These are phyloP conservation scores for Aureobasidium melanogenum DNA, from an alignment of 2,329 filamentous ascomycete genomes.

Conservation along the genomic window DNA sequence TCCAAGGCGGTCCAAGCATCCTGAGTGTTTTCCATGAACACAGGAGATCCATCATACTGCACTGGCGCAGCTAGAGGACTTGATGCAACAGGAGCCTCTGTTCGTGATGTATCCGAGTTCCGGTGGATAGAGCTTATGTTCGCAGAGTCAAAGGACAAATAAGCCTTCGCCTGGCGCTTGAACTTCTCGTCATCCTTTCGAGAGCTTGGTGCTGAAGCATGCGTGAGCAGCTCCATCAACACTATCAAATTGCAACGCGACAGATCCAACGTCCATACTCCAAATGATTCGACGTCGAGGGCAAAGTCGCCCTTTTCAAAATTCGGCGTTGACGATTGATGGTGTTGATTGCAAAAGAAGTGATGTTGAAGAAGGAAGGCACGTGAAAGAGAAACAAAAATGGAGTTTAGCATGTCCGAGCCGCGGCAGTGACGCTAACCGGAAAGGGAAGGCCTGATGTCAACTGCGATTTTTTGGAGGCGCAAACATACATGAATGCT, in stretches of 20 bases:
- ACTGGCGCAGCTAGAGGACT: background rate
- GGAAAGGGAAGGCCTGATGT: background rate
- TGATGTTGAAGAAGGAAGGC: background rate
- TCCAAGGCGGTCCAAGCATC: constrained; percentile 31
- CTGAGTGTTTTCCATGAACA: constrained; percentile 36
- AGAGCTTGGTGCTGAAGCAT: constrained; percentile 36
- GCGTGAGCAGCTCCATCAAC: constrained; percentile 34
- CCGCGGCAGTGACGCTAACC: background rate
- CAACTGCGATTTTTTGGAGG: background rate
- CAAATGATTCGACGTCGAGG: background rate
- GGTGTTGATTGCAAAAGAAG: background rate
- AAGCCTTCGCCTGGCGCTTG: constrained; percentile 31
- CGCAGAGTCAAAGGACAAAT: constrained; percentile 27
- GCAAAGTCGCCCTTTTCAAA: background rate
- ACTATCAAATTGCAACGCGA: background rate
- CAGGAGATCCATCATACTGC: background rate
- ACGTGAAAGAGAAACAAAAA: background rate
- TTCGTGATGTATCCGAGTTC: background rate
- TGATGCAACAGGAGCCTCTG: background rate
- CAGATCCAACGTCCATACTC: background rate
- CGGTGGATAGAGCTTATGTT: background rate
- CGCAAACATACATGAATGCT: background rate
- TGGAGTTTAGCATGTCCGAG: background rate
- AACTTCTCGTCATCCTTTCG: constrained; percentile 34
- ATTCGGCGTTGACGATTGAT: background rate